These are phyloP conservation scores for Vitis riparia DNA, from an alignment of 164 flowering plant genomes.

Conservation along the genomic window DNA sequence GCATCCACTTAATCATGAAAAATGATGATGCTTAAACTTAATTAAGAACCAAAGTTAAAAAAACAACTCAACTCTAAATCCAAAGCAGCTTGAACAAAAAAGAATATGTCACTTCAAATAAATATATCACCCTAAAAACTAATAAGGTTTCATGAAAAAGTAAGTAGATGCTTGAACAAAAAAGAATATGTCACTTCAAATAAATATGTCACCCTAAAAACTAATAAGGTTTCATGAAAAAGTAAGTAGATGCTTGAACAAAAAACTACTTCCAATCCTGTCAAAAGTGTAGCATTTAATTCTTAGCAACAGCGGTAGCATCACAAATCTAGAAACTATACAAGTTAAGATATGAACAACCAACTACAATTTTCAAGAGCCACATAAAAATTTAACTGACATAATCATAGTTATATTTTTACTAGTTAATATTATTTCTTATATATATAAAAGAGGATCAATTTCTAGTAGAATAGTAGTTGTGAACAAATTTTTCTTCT, in stretches of 20 bases:
- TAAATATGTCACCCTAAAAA: neutral
- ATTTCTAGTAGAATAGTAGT: too few relatives aligned
- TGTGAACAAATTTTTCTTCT: too few relatives aligned
- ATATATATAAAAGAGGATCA: too few relatives aligned
- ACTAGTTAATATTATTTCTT: too few relatives aligned
- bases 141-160: neutral
- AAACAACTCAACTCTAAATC: neutral
- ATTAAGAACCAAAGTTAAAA: too few relatives aligned
- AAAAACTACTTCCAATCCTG: constrained; percentile 76
- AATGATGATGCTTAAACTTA: too few relatives aligned
- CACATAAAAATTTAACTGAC: neutral
- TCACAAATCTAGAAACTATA: constrained; percentile 68
- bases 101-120: constrained; percentile 11
- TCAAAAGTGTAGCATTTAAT: constrained; percentile 96
- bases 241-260: neutral
- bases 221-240: neutral
- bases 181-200: constrained; percentile 17
- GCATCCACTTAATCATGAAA: too few relatives aligned
- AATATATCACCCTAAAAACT: neutral
- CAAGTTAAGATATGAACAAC: neutral
- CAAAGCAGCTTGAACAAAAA: constrained; percentile 8
- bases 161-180: neutral
- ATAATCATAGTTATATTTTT: neutral
- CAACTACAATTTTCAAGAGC: neutral
- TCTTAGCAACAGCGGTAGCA: constrained; percentile 97